phyloP scores from a whole-genome alignment of 176 grass and related monocot species.

The Echinochloa phyllopogon region DNA sequence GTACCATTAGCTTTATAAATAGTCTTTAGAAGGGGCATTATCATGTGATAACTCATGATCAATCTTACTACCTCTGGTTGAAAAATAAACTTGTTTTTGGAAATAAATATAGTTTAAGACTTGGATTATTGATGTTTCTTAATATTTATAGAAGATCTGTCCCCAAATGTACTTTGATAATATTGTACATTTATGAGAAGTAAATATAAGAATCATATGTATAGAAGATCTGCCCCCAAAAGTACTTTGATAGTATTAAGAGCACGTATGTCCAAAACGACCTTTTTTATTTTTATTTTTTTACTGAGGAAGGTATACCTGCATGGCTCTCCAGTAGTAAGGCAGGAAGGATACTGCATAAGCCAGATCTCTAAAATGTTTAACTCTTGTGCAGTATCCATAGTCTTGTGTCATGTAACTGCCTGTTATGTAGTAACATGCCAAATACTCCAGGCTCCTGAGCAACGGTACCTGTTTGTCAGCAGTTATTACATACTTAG shows the following conservation, averaged over 20 bases:
- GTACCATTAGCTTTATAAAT: slow-evolving; percentile 22
- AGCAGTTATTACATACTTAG: slow-evolving; percentile 41
- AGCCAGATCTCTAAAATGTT: slow-evolving; percentile 89
- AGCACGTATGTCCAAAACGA: background rate
- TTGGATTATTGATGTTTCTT: background rate
- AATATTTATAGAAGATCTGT: slow-evolving; percentile 13
- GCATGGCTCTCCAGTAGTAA: slow-evolving; percentile 99
- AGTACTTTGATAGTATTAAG: background rate
- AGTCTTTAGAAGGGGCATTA: slow-evolving; percentile 10
- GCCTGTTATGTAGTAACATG: slow-evolving; percentile 95
- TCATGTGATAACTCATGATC: slow-evolving; percentile 12
- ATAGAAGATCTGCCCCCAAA: background rate
- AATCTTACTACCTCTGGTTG: background rate
- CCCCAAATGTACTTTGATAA: background rate
- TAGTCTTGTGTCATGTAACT: slow-evolving; percentile 97
- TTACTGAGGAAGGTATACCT: slow-evolving; percentile 52
- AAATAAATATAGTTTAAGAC: background rate
- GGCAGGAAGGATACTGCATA: slow-evolving; percentile 97
- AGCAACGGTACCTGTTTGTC: slow-evolving; percentile 86
- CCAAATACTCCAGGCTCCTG: slow-evolving; percentile 85
- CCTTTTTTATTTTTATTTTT: background rate
- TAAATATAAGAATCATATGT: background rate
- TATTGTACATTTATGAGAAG: background rate
- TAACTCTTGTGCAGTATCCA: slow-evolving; percentile 91
- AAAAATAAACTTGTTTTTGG: background rate